phyloP scores from a whole-genome alignment of 768 basidiomycete species.

The Sistotremastrum suecicum region DNA sequence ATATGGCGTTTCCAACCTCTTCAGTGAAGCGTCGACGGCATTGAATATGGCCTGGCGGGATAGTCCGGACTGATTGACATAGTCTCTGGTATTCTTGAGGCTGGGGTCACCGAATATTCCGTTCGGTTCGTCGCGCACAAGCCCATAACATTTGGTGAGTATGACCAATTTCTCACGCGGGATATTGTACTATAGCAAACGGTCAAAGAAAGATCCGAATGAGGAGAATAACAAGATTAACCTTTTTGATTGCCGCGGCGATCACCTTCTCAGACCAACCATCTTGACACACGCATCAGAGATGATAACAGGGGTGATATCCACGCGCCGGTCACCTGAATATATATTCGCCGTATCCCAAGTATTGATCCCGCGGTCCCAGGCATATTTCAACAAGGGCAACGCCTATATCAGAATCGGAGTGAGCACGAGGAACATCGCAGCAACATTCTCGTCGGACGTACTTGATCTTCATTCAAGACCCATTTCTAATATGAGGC shows the following conservation, averaged over 20 bases:
- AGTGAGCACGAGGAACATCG: not conserved
- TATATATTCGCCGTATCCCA: constrained; percentile 28
- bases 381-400: constrained; percentile 24
- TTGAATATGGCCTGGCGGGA: constrained; percentile 26
- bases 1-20: constrained; percentile 1
- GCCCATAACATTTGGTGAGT: constrained; percentile 1
- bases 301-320: no score
- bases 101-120: constrained; percentile 1
- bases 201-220: not conserved
- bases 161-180: constrained; percentile 7
- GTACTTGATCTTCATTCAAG: constrained; percentile 6
- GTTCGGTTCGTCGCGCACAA: no score
- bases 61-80: constrained; percentile 20
- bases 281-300: not conserved
- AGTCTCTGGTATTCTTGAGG: constrained; percentile 6
- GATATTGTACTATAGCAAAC: constrained; percentile 4
- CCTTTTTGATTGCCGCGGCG: constrained; percentile 23
- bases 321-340: constrained; percentile 1
- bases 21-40: constrained; percentile 10
- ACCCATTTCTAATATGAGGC: constrained; percentile 8
- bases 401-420: constrained; percentile 9
- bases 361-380: constrained; percentile 25
- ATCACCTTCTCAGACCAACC: constrained; percentile 24
- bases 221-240: constrained; percentile 9
- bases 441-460: no score